These are phyloP conservation scores for Polytrichum formosum DNA, from an alignment of 225 moss, liverwort and hornwort species.

Conservation along the genomic window DNA sequence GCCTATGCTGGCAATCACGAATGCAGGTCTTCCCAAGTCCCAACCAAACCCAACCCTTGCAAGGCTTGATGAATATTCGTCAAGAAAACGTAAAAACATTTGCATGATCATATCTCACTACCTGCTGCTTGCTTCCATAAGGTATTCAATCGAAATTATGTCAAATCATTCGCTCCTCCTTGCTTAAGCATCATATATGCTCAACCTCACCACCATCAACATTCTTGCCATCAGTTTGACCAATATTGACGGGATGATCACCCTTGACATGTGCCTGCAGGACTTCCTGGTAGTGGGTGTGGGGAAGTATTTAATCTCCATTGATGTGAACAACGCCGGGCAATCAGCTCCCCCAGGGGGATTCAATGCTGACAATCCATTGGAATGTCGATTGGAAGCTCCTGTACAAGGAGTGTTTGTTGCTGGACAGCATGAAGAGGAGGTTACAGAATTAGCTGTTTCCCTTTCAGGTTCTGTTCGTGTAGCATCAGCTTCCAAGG, in stretches of 20 bases:
- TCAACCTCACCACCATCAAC: too few species aligned
- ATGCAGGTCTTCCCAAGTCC: slow-evolving; percentile 36
- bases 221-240: too few species aligned
- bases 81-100: too few species aligned
- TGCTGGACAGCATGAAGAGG: slow-evolving; percentile 60
- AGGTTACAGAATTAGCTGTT: slow-evolving; percentile 70
- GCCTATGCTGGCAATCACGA: slow-evolving; percentile 77
- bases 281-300: slow-evolving; percentile 64
- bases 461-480: slow-evolving; percentile 51
- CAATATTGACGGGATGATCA: too few species aligned
- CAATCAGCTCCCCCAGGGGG: slow-evolving; percentile 47
- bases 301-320: slow-evolving; percentile 59
- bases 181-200: too few species aligned
- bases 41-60: background rate
- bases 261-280: slow-evolving; percentile 23
- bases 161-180: too few species aligned
- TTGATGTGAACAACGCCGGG: slow-evolving; percentile 52
- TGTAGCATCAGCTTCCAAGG: slow-evolving; percentile 78
- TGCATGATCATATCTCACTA: too few species aligned
- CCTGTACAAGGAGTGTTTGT: slow-evolving; percentile 64
- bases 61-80: too few species aligned
- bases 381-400: slow-evolving; percentile 50
- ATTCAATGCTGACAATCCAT: slow-evolving; percentile 59
- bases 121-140: too few species aligned
- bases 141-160: too few species aligned